Evolutionary conservation across 306 rosid species (phyloP), one percentile per base, ranked within the genome.

Genomic region (Cicer judaicum): DNA sequence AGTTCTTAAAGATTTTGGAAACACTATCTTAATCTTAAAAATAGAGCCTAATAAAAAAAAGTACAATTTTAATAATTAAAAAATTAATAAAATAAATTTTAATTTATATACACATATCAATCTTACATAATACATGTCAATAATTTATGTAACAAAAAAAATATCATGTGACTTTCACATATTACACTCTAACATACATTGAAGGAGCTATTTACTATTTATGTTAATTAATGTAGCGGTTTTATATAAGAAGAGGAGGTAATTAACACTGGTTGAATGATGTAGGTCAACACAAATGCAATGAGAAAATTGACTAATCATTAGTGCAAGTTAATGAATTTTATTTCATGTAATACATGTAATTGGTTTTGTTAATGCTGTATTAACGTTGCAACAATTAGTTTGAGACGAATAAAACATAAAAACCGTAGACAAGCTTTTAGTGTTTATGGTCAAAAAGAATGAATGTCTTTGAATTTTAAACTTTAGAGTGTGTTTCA

Each of bases 261-360:
- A 65, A 75, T 39, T 47, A 12, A 47, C 6, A 18, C 6, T 54
- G 10, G 10, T 57, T 44, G 49, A 75, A 56, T 16, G 42, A 21
- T 24, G n/a, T 15, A 21, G 66, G 67, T 70, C 59, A 29, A 70
- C 19, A 13, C 63, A 21, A 10, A 19, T 68, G 13, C 13, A 16
- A 10, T 70, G 24, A 52, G 48, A 71, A 52, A 15, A 24, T 50
- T 61, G 56, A 78, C 7, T 42, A 56, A 68, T 42, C 53, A 57
- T 15, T 8, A 70, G 15, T 39, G 50, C 64, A 60, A 60, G 41
- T 60, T 38, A 2, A 8, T 18, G 9, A 41, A 4, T 60, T 78
- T 70, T 60, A 49, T 47, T 70, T 39, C 8, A 10, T 70, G 2
- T 10, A 70, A 38, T 47, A 3, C 9, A 70, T 40, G 41, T 9